Evolutionary conservation across 2,329 filamentous ascomycete genomes (phyloP), one percentile per base, ranked within the genome.

Genomic region (Fusarium ambrosium): DNA sequence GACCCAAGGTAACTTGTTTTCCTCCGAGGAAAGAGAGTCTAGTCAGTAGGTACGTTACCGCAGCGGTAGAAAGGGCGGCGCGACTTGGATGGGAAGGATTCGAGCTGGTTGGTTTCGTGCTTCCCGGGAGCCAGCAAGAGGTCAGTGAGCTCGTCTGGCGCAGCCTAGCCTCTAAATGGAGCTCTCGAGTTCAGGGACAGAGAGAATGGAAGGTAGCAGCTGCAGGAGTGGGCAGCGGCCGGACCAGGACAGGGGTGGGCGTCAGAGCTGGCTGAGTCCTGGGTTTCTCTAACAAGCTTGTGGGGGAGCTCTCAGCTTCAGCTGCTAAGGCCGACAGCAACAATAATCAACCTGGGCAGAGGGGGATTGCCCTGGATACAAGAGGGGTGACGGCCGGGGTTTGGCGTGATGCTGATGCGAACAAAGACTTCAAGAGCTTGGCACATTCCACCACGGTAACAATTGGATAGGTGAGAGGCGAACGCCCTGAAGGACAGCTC

Each of bases 61-160:
- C 22, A 27, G 56, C 34, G 32, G 55, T 24, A 24, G 34, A 37
- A 24, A 24, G 29, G 29, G 34, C 55, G 55, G 55, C 34, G 55
- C 32, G 48, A 18, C 48, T 65, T 72, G 72, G 32, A 34, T 34
- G 32, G 32, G 70, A 66, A 77, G 73, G 69, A 75, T 73, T 69
- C 66, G 67, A 73, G 69, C 68, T 64, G 71, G 68, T 69, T 69
- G 48, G 68, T 69, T 69, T 73, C 63, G 70, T 51, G 36, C 65
- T 62, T 62, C 62, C 62, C 59, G 43, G 43, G 68, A 43, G 72
- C 66, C 67, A 75, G 60, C 61, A 70, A 72, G 69, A 72, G 67
- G 69, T 71, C 73, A 78, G 76, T 77, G 74, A 78, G 76, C 74
- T 78, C 72, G 64, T 37, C 61, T 70, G 69, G 68, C 69, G 64